phyloP scores from a whole-genome alignment of 148 eudicot species.

The Dysphania ambrosioides region DNA sequence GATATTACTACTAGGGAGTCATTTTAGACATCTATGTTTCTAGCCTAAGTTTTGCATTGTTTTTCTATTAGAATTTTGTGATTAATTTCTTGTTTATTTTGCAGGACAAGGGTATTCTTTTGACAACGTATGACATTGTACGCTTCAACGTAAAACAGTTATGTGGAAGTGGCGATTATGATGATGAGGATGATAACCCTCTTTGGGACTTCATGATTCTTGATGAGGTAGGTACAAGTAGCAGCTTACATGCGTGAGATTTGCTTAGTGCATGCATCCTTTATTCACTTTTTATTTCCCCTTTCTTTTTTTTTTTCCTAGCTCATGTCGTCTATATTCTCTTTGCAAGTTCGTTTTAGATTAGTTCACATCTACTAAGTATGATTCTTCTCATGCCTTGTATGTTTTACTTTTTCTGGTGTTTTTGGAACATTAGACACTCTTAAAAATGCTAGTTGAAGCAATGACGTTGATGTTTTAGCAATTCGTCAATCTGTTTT shows the following conservation, averaged over 20 bases:
- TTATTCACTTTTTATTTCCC: background rate
- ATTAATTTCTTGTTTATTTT: constrained; percentile 16
- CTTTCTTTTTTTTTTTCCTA: background rate
- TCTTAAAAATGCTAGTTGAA: no score
- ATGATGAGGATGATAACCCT: constrained; percentile 58
- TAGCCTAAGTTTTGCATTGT: background rate
- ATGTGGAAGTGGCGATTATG: constrained; percentile 40
- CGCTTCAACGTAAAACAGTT: constrained; percentile 73
- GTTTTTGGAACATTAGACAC: no score
- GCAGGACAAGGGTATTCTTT: constrained; percentile 84
- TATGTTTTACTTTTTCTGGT: no score
- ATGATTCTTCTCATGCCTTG: background rate
- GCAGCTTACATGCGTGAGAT: no score
- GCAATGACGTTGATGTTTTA: no score
- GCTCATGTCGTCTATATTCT: no score
- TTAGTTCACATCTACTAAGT: background rate
- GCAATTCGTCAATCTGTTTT: background rate
- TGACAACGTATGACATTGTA: constrained; percentile 93
- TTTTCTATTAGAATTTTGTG: background rate
- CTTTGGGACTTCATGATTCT: constrained; percentile 97
- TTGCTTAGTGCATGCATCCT: background rate
- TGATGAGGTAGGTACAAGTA: constrained; percentile 62
- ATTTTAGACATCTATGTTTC: background rate
- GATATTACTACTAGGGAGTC: background rate
- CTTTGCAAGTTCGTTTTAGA: background rate